Conservation (phyloP, 345 rosid species). For the Boechera stricta region DNA sequence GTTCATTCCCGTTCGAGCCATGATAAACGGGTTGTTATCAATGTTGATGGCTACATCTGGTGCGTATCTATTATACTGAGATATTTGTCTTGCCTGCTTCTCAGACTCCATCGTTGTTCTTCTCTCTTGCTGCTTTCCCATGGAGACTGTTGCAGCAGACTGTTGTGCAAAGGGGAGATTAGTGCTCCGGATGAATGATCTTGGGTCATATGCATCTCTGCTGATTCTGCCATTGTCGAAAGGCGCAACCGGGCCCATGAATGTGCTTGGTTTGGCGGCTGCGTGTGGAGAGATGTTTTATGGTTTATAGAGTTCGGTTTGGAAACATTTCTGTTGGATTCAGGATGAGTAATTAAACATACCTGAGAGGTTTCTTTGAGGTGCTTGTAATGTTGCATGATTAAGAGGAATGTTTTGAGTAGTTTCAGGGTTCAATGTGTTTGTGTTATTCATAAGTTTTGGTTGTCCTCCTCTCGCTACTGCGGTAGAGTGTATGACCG, state of each 20-base stretch:
- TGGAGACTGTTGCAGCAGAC: constrained; percentile 51
- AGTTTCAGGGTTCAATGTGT: constrained; percentile 52
- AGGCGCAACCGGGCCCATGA: constrained; percentile 66
- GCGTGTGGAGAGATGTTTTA: constrained; percentile 30
- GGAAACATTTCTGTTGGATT: constrained; percentile 25
- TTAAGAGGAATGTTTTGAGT: constrained; percentile 54
- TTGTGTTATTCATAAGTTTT: constrained; percentile 45
- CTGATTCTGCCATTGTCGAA: constrained; percentile 56
- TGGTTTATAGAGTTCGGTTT: constrained; percentile 5
- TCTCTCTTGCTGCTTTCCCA: constrained; percentile 68
- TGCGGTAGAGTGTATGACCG: constrained; percentile 71
- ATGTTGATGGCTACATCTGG: constrained; percentile 82
- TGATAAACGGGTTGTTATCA: constrained; percentile 76
- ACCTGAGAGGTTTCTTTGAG: constrained; percentile 73
- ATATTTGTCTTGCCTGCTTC: constrained; percentile 62
- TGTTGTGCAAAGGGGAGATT: constrained; percentile 51
- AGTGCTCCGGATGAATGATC: constrained; percentile 62
- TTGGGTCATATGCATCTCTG: constrained; percentile 71
- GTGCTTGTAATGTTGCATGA: constrained; percentile 56
- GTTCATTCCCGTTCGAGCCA: constrained; percentile 65
- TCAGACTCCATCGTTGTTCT: constrained; percentile 54
- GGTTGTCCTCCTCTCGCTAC: constrained; percentile 55
- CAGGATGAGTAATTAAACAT: constrained; percentile 33
- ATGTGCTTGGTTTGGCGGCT: constrained; percentile 73
- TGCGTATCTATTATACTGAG: constrained; percentile 62